Evolutionary conservation across 345 rosid genomes (phyloP), one percentile per base, ranked within the genome.

Genomic region (Eucalyptus dawsonii): DNA sequence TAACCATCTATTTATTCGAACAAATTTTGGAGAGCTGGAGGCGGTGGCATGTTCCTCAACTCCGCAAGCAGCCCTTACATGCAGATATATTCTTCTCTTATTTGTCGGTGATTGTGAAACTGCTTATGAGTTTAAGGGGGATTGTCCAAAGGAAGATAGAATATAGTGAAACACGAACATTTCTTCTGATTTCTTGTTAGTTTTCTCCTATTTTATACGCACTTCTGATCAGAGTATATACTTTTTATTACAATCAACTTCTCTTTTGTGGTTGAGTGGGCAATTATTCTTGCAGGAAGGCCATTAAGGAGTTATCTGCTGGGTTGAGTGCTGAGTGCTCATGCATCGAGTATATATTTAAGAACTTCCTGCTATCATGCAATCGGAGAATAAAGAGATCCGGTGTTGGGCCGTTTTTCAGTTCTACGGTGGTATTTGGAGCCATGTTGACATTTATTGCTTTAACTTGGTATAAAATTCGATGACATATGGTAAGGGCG

Each of bases 291-390:
- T 89, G 88, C 96, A 96, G 99, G 95, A 95, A 94, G 91, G 99
- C 98, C 88, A 94, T 97, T 86, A 93, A 94, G 94, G 98, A 97
- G 91, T 93, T 95, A 89, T 94, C 99, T 50, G 67, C 91, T 62
- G 96, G 97, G 50, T 91, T 97, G 94, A 94, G 93, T 89, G 92
- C 96, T 92, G 98, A 97, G 91, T 93, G 89, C 89, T 91, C 96
- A 87, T 94, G 92, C 87, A 90, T 96, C 86, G 98, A 97, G 91
- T 95, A 96, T 97, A 89, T 97, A 97, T 91, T 92, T 97, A 90
- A 95, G 98, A 90, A 98, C 93, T 92, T 97, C 99, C 86, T 94
- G 99, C 96, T 94, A 96, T 88, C 97, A 96, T 90, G 99, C 99
- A 88, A 90, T 95, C 51, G 98, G 99, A 91, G 97, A 97, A 89